phyloP scores from a whole-genome alignment of 768 basidiomycete genomes.

The Kwoniella dendrophila region DNA sequence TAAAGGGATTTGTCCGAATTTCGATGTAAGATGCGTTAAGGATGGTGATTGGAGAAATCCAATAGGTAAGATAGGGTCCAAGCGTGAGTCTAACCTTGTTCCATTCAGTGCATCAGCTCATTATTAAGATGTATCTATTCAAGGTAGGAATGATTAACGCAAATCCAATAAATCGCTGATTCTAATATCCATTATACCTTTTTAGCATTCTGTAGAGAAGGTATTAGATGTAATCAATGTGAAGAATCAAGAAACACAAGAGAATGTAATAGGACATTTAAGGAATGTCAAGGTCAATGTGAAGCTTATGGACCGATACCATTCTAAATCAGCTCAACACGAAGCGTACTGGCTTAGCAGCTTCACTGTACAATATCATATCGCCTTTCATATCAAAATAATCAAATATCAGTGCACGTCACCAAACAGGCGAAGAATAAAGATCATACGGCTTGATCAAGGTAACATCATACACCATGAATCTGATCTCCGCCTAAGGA shows the following conservation, averaged over 20 bases:
- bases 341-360: neutral
- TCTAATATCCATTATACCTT: neutral
- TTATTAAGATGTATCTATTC: too few relatives aligned
- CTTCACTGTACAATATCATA: too few relatives aligned
- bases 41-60: conserved; percentile 46
- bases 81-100: conserved; percentile 29
- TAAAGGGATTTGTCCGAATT: conserved; percentile 37
- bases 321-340: conserved; percentile 19
- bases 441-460: too few relatives aligned
- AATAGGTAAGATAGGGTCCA: conserved; percentile 31
- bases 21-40: conserved; percentile 37
- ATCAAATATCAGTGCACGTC: too few relatives aligned
- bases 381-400: too few relatives aligned
- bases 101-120: too few relatives aligned
- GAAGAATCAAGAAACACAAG: conserved; percentile 34
- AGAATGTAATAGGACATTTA: conserved; percentile 40
- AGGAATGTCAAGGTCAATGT: conserved; percentile 35
- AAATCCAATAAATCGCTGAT: neutral
- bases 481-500: too few relatives aligned
- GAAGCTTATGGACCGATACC: conserved; percentile 48
- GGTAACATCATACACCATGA: too few relatives aligned
- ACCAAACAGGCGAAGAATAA: too few relatives aligned
- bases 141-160: neutral
- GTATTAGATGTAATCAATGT: conserved; percentile 46
- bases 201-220: conserved; percentile 40